Evolutionary conservation across 306 rosid genomes (phyloP), one percentile per base, ranked within the genome.

Genomic region (Malus sieversii): DNA sequence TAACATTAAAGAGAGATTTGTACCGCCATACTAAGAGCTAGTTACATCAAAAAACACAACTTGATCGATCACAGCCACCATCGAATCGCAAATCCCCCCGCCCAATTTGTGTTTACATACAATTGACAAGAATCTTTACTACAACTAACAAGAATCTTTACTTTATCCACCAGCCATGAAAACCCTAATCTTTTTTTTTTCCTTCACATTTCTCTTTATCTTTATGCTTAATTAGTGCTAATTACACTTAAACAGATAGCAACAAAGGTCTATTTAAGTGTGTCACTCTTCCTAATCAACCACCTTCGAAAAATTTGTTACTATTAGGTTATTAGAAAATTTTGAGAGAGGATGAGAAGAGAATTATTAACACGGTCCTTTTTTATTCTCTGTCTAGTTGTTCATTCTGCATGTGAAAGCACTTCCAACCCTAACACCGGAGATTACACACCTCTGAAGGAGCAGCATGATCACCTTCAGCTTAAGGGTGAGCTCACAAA

Each of bases 321-420:
- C 40, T n/a, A 35, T 16, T 20, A n/a, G 10, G 10, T 40, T 40
- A 2, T 40, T 40, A 8, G 44, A 40, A 30, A 40, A 30, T 15
- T 48, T 48, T 38, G 66, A 67, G 16, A n/a, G 75, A 3, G 38
- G 71, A 80, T 52, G 84, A 80, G 64, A 29, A 61, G 13, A 60
- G 74, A 59, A 25, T 35, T 68, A 42, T 11, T 76, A 12, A 5
- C 71, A 16, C 67, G 81, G 81, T 62, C 86, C 67, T 63, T 84
- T 68, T 75, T 78, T 65, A 40, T 85, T 70, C 8, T 84, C 30
- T 80, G 79, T 81, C 74, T 85, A 66, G 72, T 65, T 71, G 75
- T 78, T 72, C 75, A 62, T 58, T 42, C 79, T 5, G 74, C 80
- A 63, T 73, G 78, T 48, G 84, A 68, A 58, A 68, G 59, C 52